A percentile compares a stretch with the other conserved stretches of the same genome.
Conservation (phyloP, 164 flowering plant species). For the Magnolia kwangsiensis region DNA sequence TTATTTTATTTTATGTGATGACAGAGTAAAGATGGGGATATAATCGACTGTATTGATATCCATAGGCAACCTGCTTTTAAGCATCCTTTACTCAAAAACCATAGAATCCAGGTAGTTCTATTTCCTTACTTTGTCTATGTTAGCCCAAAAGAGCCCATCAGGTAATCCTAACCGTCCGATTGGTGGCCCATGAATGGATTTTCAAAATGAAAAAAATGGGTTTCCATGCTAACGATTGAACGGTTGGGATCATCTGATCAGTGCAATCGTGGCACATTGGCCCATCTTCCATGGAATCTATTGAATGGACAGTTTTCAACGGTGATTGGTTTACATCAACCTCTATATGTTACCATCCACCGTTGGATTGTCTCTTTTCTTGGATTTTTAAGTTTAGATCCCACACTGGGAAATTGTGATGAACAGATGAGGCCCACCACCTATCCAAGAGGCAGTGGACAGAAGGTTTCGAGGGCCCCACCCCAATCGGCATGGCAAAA, state of each 20-base stretch:
- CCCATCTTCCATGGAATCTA: neutral
- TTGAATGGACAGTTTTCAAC: neutral
- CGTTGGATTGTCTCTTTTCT: neutral
- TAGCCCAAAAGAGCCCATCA: neutral
- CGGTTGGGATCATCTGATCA: no score
- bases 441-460: conserved; percentile 7
- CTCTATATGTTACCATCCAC: neutral
- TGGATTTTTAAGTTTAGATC: neutral
- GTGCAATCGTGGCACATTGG: neutral
- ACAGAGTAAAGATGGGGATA: conserved; percentile 6
- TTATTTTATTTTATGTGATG: neutral
- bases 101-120: conserved; percentile 1
- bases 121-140: neutral
- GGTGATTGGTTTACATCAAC: neutral
- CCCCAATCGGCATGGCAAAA: conserved; percentile 4
- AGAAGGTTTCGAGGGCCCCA: neutral
- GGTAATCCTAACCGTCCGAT: neutral
- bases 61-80: conserved; percentile 10
- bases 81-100: conserved; percentile 7
- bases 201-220: neutral
- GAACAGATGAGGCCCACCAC: conserved; percentile 16
- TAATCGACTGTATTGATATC: conserved; percentile 8
- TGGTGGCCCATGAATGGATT: no score
- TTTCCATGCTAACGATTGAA: no score
- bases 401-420: neutral